phyloP scores from a whole-genome alignment of 352 stramenopile species.

The Phytopythium montanum region DNA sequence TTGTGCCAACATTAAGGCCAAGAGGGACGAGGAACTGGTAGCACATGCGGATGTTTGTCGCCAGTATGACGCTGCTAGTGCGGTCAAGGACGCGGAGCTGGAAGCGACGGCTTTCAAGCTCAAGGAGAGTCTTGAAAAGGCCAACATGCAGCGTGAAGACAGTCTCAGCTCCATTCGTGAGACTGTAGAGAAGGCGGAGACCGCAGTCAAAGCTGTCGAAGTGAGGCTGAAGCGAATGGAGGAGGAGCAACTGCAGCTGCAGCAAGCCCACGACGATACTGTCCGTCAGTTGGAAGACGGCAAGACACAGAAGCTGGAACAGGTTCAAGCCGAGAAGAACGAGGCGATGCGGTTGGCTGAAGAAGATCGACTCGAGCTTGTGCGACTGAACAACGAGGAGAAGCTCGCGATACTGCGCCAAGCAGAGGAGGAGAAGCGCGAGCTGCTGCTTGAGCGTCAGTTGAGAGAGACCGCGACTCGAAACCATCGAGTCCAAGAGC shows the following conservation, averaged over 20 bases:
- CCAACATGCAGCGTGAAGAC: background rate
- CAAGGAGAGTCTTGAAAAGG: background rate
- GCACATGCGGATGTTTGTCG: background rate
- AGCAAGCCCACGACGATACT: background rate
- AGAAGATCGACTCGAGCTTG: background rate
- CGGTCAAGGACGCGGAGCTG: background rate
- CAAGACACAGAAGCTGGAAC: background rate
- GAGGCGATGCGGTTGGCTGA: constrained; percentile 1
- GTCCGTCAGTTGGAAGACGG: background rate
- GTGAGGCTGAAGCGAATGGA: background rate
- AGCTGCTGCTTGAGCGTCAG: background rate
- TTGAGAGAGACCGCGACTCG: background rate
- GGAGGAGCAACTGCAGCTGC: background rate
- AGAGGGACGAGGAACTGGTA: background rate
- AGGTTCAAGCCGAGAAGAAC: background rate
- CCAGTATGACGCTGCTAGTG: background rate
- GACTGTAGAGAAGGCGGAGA: background rate
- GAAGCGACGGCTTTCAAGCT: background rate
- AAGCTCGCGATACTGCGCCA: background rate
- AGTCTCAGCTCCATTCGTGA: background rate
- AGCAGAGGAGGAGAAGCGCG: constrained; percentile 4
- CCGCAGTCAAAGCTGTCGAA: background rate
- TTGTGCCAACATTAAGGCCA: background rate
- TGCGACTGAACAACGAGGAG: constrained; percentile 1
- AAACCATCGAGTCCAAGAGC: background rate